Base-by-base conservation (phyloP, 371 early-diverging fungal genomes). In the Mortierella sp. region DNA sequence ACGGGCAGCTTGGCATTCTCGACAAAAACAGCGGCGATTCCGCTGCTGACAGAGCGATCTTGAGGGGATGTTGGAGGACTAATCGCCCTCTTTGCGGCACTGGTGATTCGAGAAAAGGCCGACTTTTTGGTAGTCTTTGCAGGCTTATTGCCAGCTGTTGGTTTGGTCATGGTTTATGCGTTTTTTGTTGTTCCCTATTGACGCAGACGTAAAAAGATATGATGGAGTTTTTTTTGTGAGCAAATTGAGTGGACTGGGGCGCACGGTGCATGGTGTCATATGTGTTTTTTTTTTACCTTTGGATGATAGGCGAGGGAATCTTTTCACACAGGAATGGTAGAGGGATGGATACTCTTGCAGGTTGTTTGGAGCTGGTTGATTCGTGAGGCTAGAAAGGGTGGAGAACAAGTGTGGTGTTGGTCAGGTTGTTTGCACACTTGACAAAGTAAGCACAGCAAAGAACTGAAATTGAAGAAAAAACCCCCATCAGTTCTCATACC, bases 11-110 rank as follows among this genome's bases (percentile, higher is more conserved):
- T 61, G 37, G 34, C 37, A 19, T 61, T 31, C 22, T 37, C 61
- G n/a, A 61, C 61, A 22, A 61, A 61, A 10, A 61, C 61, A 9
- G 61, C 61, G 16, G 61, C 61, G 39, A 61, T 61, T 22, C 61
- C 61, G 2, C 8, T 31, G 9, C 22, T 61, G 22, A 61, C 8
- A 34, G 61, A 61, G 7, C 61, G 61, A 9, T 61, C 61, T 6
- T 22, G 8, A 31, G 22, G 19, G 8, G 31, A 34, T 19, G 10
- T 22, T 2, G 22, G 22, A 10, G 61, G 61, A 61, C 61, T 37
- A 7, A 31, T 22, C 22, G 61, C 61, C 22, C 61, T 31, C 34
- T 31, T 61, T 19, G 61, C 61, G 39, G 61, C 61, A 10, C 34
- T 37, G 61, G 22, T 22, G 10, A 61, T 34, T 19, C 34, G 61